A percentile compares a stretch with the other conserved stretches of the same genome.
Conservation (phyloP, 1,284 basidiomycete genomes). For the Apiotrichum veenhuisii region DNA sequence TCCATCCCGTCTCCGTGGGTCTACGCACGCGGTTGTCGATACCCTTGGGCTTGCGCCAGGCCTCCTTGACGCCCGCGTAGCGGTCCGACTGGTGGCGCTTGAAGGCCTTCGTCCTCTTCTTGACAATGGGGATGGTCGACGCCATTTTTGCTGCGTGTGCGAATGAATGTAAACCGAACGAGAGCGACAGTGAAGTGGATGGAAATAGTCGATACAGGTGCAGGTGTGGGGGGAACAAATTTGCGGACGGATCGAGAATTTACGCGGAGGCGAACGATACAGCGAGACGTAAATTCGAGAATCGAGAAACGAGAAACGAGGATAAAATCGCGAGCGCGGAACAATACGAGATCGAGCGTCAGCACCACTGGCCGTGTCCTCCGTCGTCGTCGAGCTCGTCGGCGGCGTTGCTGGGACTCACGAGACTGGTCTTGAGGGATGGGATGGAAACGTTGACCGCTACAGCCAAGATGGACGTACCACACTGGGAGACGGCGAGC, state of each 20-base stretch:
- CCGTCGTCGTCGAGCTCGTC: slow-evolving; percentile 1
- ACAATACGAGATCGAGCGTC: not conserved
- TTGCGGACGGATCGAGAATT: not conserved
- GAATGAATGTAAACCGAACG: not conserved
- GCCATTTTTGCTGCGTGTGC: slow-evolving; percentile 57
- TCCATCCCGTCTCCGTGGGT: not conserved
- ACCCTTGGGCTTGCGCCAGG: slow-evolving; percentile 97
- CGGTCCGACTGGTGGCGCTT: slow-evolving; percentile 98
- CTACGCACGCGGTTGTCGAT: slow-evolving; percentile 74
- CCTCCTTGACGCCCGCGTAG: slow-evolving; percentile 89
- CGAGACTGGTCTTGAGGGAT: slow-evolving; percentile 21
- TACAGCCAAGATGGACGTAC: not conserved
- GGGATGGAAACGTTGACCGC: slow-evolving; percentile 1
- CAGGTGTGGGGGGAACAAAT: not conserved
- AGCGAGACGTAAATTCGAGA: not conserved
- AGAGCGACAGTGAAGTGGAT: too few species aligned
- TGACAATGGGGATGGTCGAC: slow-evolving; percentile 84
- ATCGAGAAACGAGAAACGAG: not conserved
- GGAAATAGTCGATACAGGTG: too few species aligned
- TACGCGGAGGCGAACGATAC: not conserved
- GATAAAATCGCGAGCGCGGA: not conserved
- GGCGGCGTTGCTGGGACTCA: slow-evolving; percentile 8
- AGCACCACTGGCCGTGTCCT: too few species aligned
- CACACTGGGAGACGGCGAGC: not conserved
- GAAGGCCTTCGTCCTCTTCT: slow-evolving; percentile 94